Base-by-base conservation (phyloP, 345 rosid genomes). In the Isatis tinctoria region DNA sequence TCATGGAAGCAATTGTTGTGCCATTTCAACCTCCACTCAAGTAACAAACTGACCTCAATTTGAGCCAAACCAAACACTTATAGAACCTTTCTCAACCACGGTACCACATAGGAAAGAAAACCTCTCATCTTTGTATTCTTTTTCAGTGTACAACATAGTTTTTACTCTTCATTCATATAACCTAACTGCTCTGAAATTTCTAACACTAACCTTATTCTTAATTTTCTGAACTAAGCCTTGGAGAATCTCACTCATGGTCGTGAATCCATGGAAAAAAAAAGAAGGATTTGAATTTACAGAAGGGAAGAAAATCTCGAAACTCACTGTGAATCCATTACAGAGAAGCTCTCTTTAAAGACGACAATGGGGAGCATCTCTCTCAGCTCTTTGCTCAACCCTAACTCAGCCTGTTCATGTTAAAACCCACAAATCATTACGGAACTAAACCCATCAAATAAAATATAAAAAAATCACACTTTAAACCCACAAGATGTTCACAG, bases 341-440 rank as follows among this genome's bases (percentile, higher is more conserved):
- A 82, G 82, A 93, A 93, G 86, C 93, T 93, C 83, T 90, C 93
- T 76, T 67, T 88, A 72, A 78, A 93, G 37, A 90, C 79, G 32
- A 93, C 77, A 77, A 88, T 82, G 47, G 98, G 98, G 3, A 93
- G 85, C 98, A 93, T 88, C 85, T 93, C 97, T 76, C 98, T 87
- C 67, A 93, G 60, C 62, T 93, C 98, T 75, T 90, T 88, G 81
- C 83, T 87, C 82, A 93, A 74, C 10, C 98, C 98, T 84, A 81
- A 26, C 64, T 88, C 93, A 80, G 77, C 84, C 91, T 88, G 84
- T 60, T 36, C 45, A 78, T 20, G 2, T 45, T 40, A 9, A 27
- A 72, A 14, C 12, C 22, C 67, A 35, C 26, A 3, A 77, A 45
- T 56, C 67, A 70, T 20, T 70, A 61, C 69, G 61, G 4, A 68